A percentile compares a stretch with the other conserved stretches of the same genome.
phyloP scores from a whole-genome alignment of 805 yeast species.

The Sugiyamaella qingdaonensis region DNA sequence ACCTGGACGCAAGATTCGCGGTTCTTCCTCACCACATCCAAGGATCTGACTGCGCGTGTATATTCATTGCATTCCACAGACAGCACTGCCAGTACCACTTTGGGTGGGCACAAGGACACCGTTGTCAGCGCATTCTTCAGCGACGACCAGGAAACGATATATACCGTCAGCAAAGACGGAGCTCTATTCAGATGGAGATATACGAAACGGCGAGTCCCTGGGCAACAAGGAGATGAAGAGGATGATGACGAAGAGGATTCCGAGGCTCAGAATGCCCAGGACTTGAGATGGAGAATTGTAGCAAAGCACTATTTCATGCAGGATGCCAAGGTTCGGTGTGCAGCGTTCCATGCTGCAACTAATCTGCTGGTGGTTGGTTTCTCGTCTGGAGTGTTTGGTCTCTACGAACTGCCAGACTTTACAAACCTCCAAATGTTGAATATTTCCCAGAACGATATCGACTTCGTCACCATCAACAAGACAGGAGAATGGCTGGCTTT shows the following conservation, averaged over 20 bases:
- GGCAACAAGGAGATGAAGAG: conserved; percentile 42
- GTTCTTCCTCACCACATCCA: conserved; percentile 78
- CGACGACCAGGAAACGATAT: conserved; percentile 81
- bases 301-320: conserved; percentile 70
- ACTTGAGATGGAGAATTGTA: conserved; percentile 71
- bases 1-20: conserved; percentile 91
- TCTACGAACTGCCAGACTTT: conserved; percentile 82
- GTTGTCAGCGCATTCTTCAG: conserved; percentile 86
- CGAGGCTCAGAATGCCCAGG: conserved; percentile 9
- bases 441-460: conserved; percentile 88
- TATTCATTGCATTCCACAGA: conserved; percentile 71
- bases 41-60: conserved; percentile 83
- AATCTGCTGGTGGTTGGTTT: conserved; percentile 85
- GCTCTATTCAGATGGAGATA: conserved; percentile 92
- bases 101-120: conserved; percentile 89
- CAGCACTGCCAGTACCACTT: conserved; percentile 72
- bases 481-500: conserved; percentile 97
- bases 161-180: conserved; percentile 91
- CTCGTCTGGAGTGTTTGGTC: conserved; percentile 80
- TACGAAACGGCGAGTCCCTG: conserved; percentile 49
- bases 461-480: conserved; percentile 70
- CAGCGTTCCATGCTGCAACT: conserved; percentile 71
- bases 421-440: conserved; percentile 77
- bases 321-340: conserved; percentile 70
- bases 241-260: conserved; percentile 38